Evolutionary conservation across 2,329 filamentous ascomycete species (phyloP), one percentile per base, ranked within the genome.

Genomic region (Cytospora piceae): DNA sequence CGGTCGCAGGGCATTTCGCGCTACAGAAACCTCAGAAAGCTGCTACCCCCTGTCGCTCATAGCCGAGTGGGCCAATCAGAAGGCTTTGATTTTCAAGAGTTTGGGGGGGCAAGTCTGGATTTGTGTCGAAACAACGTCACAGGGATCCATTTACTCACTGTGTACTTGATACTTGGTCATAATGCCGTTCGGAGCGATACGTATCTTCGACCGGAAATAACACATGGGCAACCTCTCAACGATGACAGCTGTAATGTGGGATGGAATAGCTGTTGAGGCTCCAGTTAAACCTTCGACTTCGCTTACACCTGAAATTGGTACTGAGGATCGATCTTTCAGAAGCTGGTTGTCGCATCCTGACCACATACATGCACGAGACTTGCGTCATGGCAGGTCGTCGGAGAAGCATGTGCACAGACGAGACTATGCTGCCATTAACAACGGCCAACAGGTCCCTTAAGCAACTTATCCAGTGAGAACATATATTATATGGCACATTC

Each of bases 191-290:
- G 63, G 66, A 49, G 57, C 52, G 24, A 55, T 46, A 60, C 66
- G 66, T 67, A 67, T 65, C 39, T 67, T 63, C 66, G 66, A 67
- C 63, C 66, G 66, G 63, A 57, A n/a, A 53, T 65, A 52, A 42
- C 39, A 39, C 39, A 51, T 12, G 37, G 22, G 27, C 27, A 55
- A 29, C 15, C 29, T 32, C 29, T 17, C 27, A 53, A 22, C 11
- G 42, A 22, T 17, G 42, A 46, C 42, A 46, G 42, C 42, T 22
- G n/a, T 46, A n/a, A 8, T 37, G 14, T 37, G 34, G 11, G 34
- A 37, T 15, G 34, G 34, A 37, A 37, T 15, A 15, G 34, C 11
- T 37, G 34, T 37, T 37, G 12, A 37, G 12, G 2, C 34, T 37
- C 34, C 34, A 37, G 4, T 37, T 4, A 37, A 14, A 4, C 34